Evolutionary conservation across 2,329 filamentous ascomycete species (phyloP), one percentile per base, ranked within the genome.

Genomic region (Cyclaneusma minus): DNA sequence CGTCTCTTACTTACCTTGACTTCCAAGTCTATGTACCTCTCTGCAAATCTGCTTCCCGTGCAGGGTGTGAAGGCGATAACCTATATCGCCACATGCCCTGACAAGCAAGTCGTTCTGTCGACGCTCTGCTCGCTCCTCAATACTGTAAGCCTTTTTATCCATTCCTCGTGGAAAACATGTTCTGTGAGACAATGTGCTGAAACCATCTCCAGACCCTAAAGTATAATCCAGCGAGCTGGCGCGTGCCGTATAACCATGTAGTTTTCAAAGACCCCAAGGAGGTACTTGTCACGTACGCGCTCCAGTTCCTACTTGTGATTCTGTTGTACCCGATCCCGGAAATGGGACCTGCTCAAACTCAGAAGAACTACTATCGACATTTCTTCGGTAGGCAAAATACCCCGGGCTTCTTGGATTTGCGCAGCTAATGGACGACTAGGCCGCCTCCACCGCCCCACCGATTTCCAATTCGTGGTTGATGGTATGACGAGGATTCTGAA

Each of bases 391-490:
- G 82, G 28, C 21, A 11, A n/a, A n/a, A 6, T n/a, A 13, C 13
- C 11, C 21, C 12, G 25, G n/a, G n/a, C n/a, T n/a, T n/a, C n/a
- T 13, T 29, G 15, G 25, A 20, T 10, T 19, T 16, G 5, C 11
- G 11, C 5, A 29, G 27, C 27, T n/a, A n/a, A n/a, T n/a, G n/a
- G n/a, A n/a, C n/a, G n/a, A n/a, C 38, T 49, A 15, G 47, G 89
- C 16, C 71, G 87, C 19, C 54, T 98, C 23, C 89, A 95, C 52
- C 71, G 89, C 24, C 81, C 87, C 1, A 84, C 94, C 49, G 89
- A 98, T 48, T 95, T 98, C 44, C 89, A 98, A 49, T 98, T 98
- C 47, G 72, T 95, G 13, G 81, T 91, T 7, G 85, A 94, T 46
- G 85, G 85, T 25, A 92, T 94, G 76, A 85, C 77, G 1, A 71